phyloP scores from a whole-genome alignment of 169 alveolate genomes.

The Theileria equi region DNA sequence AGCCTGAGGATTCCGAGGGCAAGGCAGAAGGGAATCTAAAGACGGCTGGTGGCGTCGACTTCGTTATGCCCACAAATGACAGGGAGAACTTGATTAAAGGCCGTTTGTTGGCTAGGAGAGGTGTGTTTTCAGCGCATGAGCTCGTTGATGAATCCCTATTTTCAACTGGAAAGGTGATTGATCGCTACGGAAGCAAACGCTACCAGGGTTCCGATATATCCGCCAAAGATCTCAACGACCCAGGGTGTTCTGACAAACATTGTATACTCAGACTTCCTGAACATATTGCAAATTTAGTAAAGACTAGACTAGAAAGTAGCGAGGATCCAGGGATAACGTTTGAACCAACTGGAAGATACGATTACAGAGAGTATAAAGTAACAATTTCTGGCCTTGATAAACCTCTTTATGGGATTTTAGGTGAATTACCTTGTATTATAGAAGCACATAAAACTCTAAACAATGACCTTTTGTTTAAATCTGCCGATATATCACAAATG shows the following conservation, averaged over 20 bases:
- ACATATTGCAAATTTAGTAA: conserved; percentile 27
- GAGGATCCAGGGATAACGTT: conserved; percentile 49
- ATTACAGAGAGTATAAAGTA: conserved; percentile 50
- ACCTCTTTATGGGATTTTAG: conserved; percentile 71
- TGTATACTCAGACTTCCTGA: conserved; percentile 54
- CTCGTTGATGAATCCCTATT: conserved; percentile 47
- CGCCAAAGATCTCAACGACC: conserved; percentile 41
- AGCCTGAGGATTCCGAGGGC: neutral
- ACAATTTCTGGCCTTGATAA: conserved; percentile 25
- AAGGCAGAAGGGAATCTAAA: no score
- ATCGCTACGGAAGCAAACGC: conserved; percentile 41
- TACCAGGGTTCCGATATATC: conserved; percentile 23
- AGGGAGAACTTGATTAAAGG: conserved; percentile 39
- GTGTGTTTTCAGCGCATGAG: conserved; percentile 55
- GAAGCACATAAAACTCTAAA: conserved; percentile 83
- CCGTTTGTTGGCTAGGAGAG: conserved; percentile 48
- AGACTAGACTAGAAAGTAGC: neutral
- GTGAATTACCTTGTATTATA: conserved; percentile 79
- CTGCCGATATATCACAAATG: conserved; percentile 77
- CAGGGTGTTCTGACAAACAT: conserved; percentile 53
- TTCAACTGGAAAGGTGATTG: conserved; percentile 18
- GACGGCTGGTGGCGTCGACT: neutral
- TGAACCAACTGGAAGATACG: conserved; percentile 57
- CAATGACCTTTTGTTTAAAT: conserved; percentile 77
- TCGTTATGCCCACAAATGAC: no score